Conservation (phyloP, 352 stramenopile genomes). For the Phytophthora megakarya region DNA sequence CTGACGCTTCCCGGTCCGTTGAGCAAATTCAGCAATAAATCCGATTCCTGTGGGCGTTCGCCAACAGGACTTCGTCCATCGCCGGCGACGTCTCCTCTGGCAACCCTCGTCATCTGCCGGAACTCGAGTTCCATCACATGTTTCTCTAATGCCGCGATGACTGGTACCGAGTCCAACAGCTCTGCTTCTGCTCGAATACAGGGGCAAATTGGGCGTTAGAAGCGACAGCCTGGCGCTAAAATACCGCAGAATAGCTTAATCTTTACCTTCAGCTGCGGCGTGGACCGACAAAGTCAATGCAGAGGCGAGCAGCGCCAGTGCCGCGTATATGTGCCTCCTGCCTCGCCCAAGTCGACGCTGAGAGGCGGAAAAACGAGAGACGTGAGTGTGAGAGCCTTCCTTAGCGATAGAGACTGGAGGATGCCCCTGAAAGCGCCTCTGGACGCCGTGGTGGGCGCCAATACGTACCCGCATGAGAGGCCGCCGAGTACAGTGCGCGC, state of each 20-base stretch:
- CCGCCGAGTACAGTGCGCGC: constrained; percentile 22
- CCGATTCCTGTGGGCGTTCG: not conserved
- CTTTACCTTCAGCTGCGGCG: constrained; percentile 17
- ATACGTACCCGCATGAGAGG: constrained; percentile 34
- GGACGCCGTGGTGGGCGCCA: not conserved
- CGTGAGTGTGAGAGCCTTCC: constrained; percentile 4
- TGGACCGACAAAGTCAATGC: constrained; percentile 15
- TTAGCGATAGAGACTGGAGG: constrained; percentile 9
- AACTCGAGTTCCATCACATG: constrained; percentile 31
- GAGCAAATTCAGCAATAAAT: constrained; percentile 18
- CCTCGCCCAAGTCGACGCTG: constrained; percentile 39
- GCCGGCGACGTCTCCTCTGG: constrained; percentile 18
- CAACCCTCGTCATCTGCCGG: constrained; percentile 25
- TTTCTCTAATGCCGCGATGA: constrained; percentile 17
- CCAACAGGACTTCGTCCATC: constrained; percentile 17
- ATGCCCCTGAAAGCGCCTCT: not conserved
- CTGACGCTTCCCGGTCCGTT: constrained; percentile 3
- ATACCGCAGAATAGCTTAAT: not conserved
- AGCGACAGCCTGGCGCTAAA: too few relatives aligned
- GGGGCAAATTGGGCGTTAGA: constrained; percentile 9
- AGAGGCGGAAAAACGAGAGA: constrained; percentile 2
- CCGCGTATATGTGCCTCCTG: constrained; percentile 19
- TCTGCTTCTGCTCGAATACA: constrained; percentile 26
- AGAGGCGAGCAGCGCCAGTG: constrained; percentile 32
- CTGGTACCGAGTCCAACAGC: constrained; percentile 21